phyloP scores from a whole-genome alignment of 108 stramenopile species.

The Cyclotella distinguenda region DNA sequence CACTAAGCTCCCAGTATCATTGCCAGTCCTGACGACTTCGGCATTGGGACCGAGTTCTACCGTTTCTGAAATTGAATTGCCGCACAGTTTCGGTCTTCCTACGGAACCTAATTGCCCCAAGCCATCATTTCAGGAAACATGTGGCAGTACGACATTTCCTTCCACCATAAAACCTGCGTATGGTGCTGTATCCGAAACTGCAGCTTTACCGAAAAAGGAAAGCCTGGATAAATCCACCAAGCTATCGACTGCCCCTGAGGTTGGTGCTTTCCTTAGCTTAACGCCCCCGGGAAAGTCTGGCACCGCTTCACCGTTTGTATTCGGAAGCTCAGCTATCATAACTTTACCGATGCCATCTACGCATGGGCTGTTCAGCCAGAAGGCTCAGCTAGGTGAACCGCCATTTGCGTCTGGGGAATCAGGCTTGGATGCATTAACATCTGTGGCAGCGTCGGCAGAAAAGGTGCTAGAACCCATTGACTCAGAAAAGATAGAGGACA shows the following conservation, averaged over 20 bases:
- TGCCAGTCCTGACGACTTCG: background rate
- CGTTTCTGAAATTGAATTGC: constrained; percentile 18
- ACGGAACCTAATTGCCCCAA: constrained; percentile 36
- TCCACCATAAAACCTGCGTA: constrained; percentile 11
- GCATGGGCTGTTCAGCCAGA: constrained; percentile 30
- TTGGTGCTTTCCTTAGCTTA: constrained; percentile 39
- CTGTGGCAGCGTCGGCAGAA: constrained; percentile 7
- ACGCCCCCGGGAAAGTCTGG: constrained; percentile 42
- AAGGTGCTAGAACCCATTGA: constrained; percentile 1
- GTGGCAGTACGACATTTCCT: background rate
- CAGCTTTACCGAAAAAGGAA: constrained; percentile 1
- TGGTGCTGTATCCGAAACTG: constrained; percentile 6
- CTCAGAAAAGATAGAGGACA: background rate
- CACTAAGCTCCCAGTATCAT: background rate
- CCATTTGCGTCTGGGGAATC: constrained; percentile 34
- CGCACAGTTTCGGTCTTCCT: constrained; percentile 2
- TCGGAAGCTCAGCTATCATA: constrained; percentile 46
- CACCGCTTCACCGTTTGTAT: constrained; percentile 35
- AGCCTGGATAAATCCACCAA: background rate
- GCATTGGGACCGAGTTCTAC: constrained; percentile 34
- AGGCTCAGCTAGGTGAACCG: constrained; percentile 11
- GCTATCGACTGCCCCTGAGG: background rate
- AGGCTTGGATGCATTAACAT: constrained; percentile 7
- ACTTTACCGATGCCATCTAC: constrained; percentile 40
- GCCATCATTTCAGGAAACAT: constrained; percentile 23